Base-by-base conservation (phyloP, 1,139 yeast genomes). In the Yamadazyma dendronema region DNA sequence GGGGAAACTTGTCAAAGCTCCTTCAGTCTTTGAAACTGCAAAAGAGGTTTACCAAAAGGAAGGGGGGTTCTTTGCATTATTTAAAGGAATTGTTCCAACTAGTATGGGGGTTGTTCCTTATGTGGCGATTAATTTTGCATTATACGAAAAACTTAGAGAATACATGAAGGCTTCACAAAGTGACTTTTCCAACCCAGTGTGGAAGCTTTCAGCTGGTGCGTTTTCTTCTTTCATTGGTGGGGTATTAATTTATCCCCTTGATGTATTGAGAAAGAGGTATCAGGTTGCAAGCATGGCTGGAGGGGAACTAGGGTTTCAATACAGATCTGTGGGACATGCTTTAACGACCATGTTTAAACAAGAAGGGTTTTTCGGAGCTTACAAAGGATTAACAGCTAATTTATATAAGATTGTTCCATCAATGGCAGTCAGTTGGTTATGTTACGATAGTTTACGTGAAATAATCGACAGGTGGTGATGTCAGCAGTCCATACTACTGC, bases 51-150 rank as follows among this genome's bases (percentile, higher is more conserved):
- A 83, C 59, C 52, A 53, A 11, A 74, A 72, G 13, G 98, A 92
- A 61, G 97, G 98, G 21, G 96, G 96, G 0, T 24, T 87, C 5
- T 44, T 59, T 4, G 96, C 92, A 0, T 67, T 90, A 14, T 92
- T 87, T 56, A 72, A 92, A 38, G 98, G 98, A 3, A 68, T 90
- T 8, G 68, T 83, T 42, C 97, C 97, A 5, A 90, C 98, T 0
- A 79, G 90, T 2, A 62, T 87, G 46, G 97, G 97, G 1, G 97
- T 92, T 11, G 97, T 96, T 1, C 97, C 98, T 1, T 92, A 90
- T 53, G 97, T 88, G 30, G 96, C 96, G 3, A 74, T 92, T 38
- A 92, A 90, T 61, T 92, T 92, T 59, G 85, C 96, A 5, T 79
- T 88, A 31, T 92, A 90, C 64, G 97, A 92, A 53, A 79, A 76